Evolutionary conservation across 805 yeast species (phyloP).

Genomic region (Saccharomycopsis malanga): DNA sequence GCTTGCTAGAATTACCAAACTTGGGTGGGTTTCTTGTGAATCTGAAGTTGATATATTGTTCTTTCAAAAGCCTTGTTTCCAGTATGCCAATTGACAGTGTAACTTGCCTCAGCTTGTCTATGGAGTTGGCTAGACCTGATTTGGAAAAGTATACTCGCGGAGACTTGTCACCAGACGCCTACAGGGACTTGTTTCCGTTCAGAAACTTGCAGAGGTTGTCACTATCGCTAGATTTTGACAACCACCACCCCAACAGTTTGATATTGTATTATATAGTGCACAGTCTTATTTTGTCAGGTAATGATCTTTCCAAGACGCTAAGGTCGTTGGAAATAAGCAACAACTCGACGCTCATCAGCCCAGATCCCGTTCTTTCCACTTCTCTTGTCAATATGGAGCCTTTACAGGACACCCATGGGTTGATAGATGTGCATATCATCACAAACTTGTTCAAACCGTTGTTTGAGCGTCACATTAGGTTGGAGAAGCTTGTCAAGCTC

Average conservation of each 20-base stretch:
- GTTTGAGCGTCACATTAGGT: not conserved
- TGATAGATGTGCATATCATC: conserved; percentile 7
- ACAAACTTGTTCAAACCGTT: conserved; percentile 12
- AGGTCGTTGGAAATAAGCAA: conserved; percentile 2
- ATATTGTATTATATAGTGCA: conserved; percentile 7
- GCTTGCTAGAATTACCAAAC: conserved; percentile 1
- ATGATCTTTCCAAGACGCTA: conserved; percentile 1
- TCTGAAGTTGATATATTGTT: conserved; percentile 4
- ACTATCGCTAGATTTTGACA: conserved; percentile 15
- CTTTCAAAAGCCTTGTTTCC: not conserved
- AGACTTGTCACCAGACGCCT: not conserved
- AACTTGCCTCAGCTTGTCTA: not conserved
- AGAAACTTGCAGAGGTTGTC: conserved; percentile 3
- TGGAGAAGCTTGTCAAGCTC: conserved; percentile 1
- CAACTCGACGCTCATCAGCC: conserved; percentile 9
- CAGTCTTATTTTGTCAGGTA: conserved; percentile 11
- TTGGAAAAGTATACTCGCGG: not conserved
- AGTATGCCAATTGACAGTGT: not conserved
- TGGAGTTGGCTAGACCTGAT: conserved; percentile 3
- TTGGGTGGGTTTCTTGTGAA: not conserved
- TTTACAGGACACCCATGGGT: not conserved
- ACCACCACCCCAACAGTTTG: conserved; percentile 8
- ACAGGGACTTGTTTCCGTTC: conserved; percentile 8
- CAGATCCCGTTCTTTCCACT: conserved; percentile 11
- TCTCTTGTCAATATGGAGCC: conserved; percentile 4